Evolutionary conservation across 148 eudicot genomes (phyloP).

Genomic region (Cornus florida): DNA sequence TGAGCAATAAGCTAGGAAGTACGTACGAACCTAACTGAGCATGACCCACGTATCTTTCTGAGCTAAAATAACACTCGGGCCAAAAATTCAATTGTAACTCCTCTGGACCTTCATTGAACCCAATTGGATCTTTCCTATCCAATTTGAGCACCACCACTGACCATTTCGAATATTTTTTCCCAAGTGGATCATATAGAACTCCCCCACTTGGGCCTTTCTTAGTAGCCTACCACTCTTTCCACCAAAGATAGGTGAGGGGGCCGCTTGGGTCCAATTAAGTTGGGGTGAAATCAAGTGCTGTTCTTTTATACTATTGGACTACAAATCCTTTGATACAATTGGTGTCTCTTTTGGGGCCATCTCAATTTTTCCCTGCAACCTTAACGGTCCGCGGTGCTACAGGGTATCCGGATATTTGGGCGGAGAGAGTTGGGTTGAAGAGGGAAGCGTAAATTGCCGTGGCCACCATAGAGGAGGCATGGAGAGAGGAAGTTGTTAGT

Average conservation of each 20-base stretch:
- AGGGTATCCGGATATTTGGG: slow-evolving; percentile 23
- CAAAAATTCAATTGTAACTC: no score
- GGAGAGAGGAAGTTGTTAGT: no score
- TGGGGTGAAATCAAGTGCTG: slow-evolving; percentile 59
- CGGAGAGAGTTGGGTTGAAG: slow-evolving; percentile 42
- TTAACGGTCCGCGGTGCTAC: slow-evolving; percentile 17
- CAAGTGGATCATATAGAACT: slow-evolving; percentile 81
- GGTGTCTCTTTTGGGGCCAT: slow-evolving; percentile 43
- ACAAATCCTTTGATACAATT: neutral
- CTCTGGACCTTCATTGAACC: no score
- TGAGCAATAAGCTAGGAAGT: no score
- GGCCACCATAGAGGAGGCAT: slow-evolving; percentile 58
- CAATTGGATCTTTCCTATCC: no score
- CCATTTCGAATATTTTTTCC: slow-evolving; percentile 4
- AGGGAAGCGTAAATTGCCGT: slow-evolving; percentile 69
- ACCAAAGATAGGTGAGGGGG: slow-evolving; percentile 80
- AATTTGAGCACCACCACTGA: no score
- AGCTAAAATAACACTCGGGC: no score
- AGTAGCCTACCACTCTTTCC: slow-evolving; percentile 76
- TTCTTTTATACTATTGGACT: no score
- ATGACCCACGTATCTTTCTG: no score
- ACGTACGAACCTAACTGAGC: no score
- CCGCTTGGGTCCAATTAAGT: slow-evolving; percentile 68
- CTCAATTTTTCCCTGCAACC: slow-evolving; percentile 26
- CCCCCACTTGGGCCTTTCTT: slow-evolving; percentile 76